phyloP scores from a whole-genome alignment of 768 basidiomycete genomes.

The Amanita pallidorosea region DNA sequence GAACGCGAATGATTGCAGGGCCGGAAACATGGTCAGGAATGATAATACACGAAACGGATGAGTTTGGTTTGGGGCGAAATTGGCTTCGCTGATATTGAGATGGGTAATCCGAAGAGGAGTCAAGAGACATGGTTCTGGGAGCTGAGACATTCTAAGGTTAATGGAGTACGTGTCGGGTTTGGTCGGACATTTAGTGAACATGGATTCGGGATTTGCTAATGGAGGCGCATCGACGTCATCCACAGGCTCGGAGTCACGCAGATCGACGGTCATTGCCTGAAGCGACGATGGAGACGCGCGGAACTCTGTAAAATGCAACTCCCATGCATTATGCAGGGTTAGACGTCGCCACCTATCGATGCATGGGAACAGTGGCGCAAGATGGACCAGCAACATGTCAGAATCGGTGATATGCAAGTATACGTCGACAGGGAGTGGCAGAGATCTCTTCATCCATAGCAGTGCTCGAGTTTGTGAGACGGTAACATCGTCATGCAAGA shows the following conservation, averaged over 20 bases:
- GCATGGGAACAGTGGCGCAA: constrained; percentile 49
- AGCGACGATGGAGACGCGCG: constrained; percentile 16
- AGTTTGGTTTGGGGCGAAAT: constrained; percentile 22
- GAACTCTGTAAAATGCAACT: constrained; percentile 21
- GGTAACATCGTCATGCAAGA: constrained; percentile 31
- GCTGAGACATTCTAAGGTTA: constrained; percentile 35
- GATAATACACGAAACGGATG: constrained; percentile 41
- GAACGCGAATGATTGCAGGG: constrained; percentile 47
- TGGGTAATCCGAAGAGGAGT: constrained; percentile 44
- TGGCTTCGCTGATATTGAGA: constrained; percentile 45
- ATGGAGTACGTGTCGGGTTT: constrained; percentile 24
- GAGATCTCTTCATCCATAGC: constrained; percentile 43
- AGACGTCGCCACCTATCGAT: constrained; percentile 51
- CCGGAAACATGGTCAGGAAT: constrained; percentile 53
- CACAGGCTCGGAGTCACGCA: constrained; percentile 21
- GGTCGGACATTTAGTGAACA: constrained; percentile 23
- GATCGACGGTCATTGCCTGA: constrained; percentile 25
- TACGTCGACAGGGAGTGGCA: constrained; percentile 44
- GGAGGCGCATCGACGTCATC: constrained; percentile 15
- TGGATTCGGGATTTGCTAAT: constrained; percentile 15
- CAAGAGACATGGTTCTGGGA: constrained; percentile 36
- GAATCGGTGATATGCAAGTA: constrained; percentile 34
- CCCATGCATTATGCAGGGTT: constrained; percentile 29
- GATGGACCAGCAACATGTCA: constrained; percentile 47
- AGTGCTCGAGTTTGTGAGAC: constrained; percentile 36